A percentile compares a stretch with the other conserved stretches of the same genome.
Conservation (phyloP, 768 basidiomycete species). For the Amanita pseudoporphyria region DNA sequence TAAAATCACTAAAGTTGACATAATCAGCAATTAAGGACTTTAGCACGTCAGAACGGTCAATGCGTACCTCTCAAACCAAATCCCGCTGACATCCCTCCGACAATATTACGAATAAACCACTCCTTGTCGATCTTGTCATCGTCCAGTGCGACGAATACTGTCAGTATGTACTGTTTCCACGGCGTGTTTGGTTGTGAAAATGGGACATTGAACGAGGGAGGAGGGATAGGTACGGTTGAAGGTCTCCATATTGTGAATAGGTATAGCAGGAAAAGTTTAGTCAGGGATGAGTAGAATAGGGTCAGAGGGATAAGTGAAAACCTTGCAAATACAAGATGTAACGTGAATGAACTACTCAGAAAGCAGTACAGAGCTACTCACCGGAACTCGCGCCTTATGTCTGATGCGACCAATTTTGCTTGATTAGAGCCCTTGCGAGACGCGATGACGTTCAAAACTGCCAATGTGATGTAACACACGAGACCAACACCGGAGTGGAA, state of each 20-base stretch:
- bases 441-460: slow-evolving; percentile 25
- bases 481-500: slow-evolving; percentile 63
- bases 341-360: not conserved
- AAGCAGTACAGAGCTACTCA: slow-evolving; percentile 13
- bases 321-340: slow-evolving; percentile 22
- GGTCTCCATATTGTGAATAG: slow-evolving; percentile 76
- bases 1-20: slow-evolving; percentile 59
- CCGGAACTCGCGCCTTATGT: slow-evolving; percentile 58
- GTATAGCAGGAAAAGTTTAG: slow-evolving; percentile 77
- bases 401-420: slow-evolving; percentile 22
- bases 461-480: slow-evolving; percentile 45
- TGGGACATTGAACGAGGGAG: slow-evolving; percentile 16
- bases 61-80: slow-evolving; percentile 75
- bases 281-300: slow-evolving; percentile 75
- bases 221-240: slow-evolving; percentile 18
- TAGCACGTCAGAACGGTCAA: not conserved
- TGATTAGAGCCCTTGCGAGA: slow-evolving; percentile 8
- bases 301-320: slow-evolving; percentile 71
- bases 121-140: slow-evolving; percentile 71
- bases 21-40: not conserved
- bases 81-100: slow-evolving; percentile 82
- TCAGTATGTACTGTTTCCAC: slow-evolving; percentile 25
- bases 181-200: slow-evolving; percentile 16
- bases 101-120: slow-evolving; percentile 75
- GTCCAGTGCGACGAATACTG: slow-evolving; percentile 49